phyloP scores from a whole-genome alignment of 78 protist species.

The Acrasis kona region DNA sequence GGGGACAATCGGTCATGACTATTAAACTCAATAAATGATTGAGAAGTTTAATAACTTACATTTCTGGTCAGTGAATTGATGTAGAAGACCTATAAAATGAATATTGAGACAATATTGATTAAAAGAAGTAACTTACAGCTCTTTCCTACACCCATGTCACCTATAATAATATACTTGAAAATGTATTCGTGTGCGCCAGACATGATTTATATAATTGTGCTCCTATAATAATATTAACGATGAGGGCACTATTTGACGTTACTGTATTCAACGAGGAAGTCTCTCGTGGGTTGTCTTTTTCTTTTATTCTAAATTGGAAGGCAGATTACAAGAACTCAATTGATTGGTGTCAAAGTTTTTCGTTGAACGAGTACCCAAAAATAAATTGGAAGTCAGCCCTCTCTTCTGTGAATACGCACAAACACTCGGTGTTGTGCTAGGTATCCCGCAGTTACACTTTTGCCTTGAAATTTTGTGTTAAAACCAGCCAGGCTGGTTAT shows the following conservation, averaged over 20 bases:
- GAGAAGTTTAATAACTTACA: constrained; percentile 18
- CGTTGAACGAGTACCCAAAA: neutral
- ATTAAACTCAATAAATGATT: neutral
- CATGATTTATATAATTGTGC: neutral
- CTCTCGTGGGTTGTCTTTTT: no score
- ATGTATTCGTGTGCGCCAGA: constrained; percentile 44
- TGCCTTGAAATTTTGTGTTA: no score
- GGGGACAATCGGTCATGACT: constrained; percentile 52
- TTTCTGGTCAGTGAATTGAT: constrained; percentile 65
- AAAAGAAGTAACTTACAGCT: no score
- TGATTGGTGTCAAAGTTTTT: neutral
- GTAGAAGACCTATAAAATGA: no score
- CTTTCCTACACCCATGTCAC: constrained; percentile 86
- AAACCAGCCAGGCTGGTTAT: no score
- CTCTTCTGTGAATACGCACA: no score
- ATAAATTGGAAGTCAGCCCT: no score
- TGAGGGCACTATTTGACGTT: neutral
- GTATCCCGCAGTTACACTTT: no score
- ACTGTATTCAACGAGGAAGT: no score
- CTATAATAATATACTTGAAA: constrained; percentile 79
- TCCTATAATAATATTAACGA: neutral
- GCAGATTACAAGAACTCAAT: neutral
- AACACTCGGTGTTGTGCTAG: no score
- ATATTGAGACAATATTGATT: no score
- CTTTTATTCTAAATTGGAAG: neutral